Evolutionary conservation across 1,284 basidiomycete genomes (phyloP), one percentile per base, ranked within the genome.

Genomic region (Pterulicium gracile): DNA sequence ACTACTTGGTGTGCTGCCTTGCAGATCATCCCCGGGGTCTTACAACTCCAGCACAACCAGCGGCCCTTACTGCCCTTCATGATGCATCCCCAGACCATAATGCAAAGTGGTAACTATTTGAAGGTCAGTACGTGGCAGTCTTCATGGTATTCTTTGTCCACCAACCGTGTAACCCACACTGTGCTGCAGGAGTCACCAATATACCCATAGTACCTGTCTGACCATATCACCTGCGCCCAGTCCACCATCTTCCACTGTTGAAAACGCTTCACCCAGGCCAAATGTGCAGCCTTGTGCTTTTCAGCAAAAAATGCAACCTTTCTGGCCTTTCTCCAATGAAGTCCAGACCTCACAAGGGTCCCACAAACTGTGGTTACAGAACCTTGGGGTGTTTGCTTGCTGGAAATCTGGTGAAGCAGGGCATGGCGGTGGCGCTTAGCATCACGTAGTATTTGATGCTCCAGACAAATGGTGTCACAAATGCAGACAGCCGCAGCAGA

Each of bases 211-310:
- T 7, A 5, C 52, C 64, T 56, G 59, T 65, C 59, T 47, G 56
- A 60, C 46, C 47, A 63, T 15, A 58, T 49, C 13, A 61, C 58
- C 44, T 42, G 48, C 39, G 55, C 55, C 58, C 60, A 64, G 47
- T 62, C 54, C 41, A 58, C 52, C 32, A 58, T 43, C 42, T 51
- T 59, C 58, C 56, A 62, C 3, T 54, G 20, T 36, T 42, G 10
- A 47, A 56, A 50, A 27, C 39, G 48, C 27, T 48, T 17, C 18
- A 58, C 61, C 51, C 48, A 63, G n/a, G 43, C 34, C 21, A 55
- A 35, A 24, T 51, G 44, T n/a, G 39, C 45, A 46, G 48, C 45
- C 39, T 42, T 54, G 43, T 61, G 52, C 15, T 23, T 32, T 20
- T 12, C 19, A 15, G 45, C 41, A 19, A 57, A 45, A 27, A 50